phyloP scores from a whole-genome alignment of 768 basidiomycete species.

The Lentinula raphanica region DNA sequence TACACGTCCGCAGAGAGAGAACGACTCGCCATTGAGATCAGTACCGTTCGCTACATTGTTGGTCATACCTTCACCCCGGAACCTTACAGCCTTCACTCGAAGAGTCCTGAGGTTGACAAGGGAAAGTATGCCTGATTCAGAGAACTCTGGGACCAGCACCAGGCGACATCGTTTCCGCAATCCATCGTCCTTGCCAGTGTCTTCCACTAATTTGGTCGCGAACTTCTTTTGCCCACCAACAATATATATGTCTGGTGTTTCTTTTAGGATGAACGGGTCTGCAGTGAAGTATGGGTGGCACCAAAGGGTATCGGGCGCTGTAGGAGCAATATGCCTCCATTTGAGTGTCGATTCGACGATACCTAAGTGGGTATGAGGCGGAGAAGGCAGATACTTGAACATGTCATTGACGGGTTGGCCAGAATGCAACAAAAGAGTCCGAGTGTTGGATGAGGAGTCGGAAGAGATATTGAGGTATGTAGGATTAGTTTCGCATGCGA shows the following conservation, averaged over 20 bases:
- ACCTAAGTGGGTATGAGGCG: constrained; percentile 64
- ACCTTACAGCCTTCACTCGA: constrained; percentile 58
- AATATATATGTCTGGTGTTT: constrained; percentile 86
- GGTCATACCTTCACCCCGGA: constrained; percentile 45
- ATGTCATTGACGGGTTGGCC: constrained; percentile 95
- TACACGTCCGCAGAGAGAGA: neutral
- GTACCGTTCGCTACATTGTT: constrained; percentile 11
- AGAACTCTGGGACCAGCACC: constrained; percentile 77
- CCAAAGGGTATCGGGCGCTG: constrained; percentile 97
- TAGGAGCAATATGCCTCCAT: constrained; percentile 98
- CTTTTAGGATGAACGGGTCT: constrained; percentile 87
- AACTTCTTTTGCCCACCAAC: constrained; percentile 90
- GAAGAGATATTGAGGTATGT: constrained; percentile 65
- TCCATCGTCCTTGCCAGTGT: constrained; percentile 30
- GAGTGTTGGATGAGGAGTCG: constrained; percentile 22
- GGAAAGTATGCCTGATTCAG: constrained; percentile 70
- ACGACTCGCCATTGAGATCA: neutral
- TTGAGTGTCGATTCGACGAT: constrained; percentile 75
- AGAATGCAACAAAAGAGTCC: constrained; percentile 75
- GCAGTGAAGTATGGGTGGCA: constrained; percentile 86
- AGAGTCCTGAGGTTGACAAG: constrained; percentile 77
- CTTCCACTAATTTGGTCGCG: constrained; percentile 60
- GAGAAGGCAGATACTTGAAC: constrained; percentile 82
- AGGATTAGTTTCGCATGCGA: constrained; percentile 85
- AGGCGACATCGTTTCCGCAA: constrained; percentile 52